Evolutionary conservation across 1,139 yeast genomes (phyloP).

Genomic region (Suhomyces guaymorum): DNA sequence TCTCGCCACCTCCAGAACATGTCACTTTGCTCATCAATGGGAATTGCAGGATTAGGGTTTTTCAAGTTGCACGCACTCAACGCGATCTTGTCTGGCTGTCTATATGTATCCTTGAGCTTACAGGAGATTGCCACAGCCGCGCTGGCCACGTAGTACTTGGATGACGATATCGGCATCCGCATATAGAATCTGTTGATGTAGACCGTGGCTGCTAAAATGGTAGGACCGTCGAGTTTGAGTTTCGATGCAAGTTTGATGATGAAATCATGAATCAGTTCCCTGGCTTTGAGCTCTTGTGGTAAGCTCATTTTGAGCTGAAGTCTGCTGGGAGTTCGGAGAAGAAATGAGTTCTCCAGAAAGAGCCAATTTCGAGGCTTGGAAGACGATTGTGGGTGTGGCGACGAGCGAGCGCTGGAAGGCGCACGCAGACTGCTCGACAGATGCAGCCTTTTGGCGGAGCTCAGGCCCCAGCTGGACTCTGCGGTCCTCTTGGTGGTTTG

Average conservation of each 20-base stretch:
- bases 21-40: conserved; percentile 43
- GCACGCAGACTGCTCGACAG: neutral
- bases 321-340: conserved; percentile 36
- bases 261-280: conserved; percentile 45
- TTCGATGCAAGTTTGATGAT: conserved; percentile 39
- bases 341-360: conserved; percentile 33
- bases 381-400: neutral
- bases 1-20: conserved; percentile 51
- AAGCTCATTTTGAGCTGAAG: conserved; percentile 22
- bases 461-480: conserved; percentile 4
- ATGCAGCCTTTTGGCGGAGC: conserved; percentile 1
- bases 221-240: conserved; percentile 44
- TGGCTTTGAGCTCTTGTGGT: conserved; percentile 37
- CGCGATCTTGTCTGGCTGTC: conserved; percentile 49
- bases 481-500: conserved; percentile 4
- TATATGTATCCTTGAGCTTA: conserved; percentile 44
- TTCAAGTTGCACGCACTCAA: conserved; percentile 39
- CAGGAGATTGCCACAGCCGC: conserved; percentile 48
- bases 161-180: conserved; percentile 45
- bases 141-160: conserved; percentile 48
- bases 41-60: conserved; percentile 28
- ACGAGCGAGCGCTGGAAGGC: neutral
- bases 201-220: conserved; percentile 46
- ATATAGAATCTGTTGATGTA: conserved; percentile 45
- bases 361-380: conserved; percentile 31